Base-by-base conservation (phyloP, 495 filamentous ascomycete species). In the Bacidia rubella region DNA sequence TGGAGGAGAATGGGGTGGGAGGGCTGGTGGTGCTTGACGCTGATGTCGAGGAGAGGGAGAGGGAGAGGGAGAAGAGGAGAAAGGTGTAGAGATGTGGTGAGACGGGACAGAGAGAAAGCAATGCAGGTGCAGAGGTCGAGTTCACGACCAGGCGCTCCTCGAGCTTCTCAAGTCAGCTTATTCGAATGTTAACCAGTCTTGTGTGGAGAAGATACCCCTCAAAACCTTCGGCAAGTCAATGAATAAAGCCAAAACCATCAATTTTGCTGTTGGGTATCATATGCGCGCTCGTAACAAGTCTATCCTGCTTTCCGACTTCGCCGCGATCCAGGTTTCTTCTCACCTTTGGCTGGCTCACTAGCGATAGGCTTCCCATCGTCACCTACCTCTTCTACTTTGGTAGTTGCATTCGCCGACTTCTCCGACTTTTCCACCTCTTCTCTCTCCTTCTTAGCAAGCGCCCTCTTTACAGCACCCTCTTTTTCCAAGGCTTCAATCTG, bases 401-500 rank as follows among this genome's bases (percentile, higher is more conserved):
- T 15, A 17, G 46, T n/a, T 53, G 53, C 40, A 58, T 56, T 48
- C 2, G 22, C 27, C 23, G 51, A n/a, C 62, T 65, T 54, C 54
- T 60, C 58, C 15, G 15, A 15, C 29, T 35, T 65, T 32, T 71
- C 65, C 50, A 63, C 60, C 60, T 71, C 71, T 48, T 82, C 77
- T 49, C 66, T 69, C 49, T 79, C 75, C 67, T 86, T 86, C 72
- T 89, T 92, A 57, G 73, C 74, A 50, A 74, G 57, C 2, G 81
- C 81, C 51, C 85, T 72, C 39, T 67, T 71, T 22, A 79, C 70
- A 2, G 88, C 90, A 5, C 80, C 75, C 61, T 86, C 81, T 69
- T 86, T 92, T 70, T 98, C 92, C 38, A 80, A 73, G 56, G 74
- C 74, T 67, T 90, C 82, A 54, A 97, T 81, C 62, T 89, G 78